Evolutionary conservation across 805 yeast species (phyloP), one percentile per base, ranked within the genome.

Genomic region (Saccharomycopsis vini): DNA sequence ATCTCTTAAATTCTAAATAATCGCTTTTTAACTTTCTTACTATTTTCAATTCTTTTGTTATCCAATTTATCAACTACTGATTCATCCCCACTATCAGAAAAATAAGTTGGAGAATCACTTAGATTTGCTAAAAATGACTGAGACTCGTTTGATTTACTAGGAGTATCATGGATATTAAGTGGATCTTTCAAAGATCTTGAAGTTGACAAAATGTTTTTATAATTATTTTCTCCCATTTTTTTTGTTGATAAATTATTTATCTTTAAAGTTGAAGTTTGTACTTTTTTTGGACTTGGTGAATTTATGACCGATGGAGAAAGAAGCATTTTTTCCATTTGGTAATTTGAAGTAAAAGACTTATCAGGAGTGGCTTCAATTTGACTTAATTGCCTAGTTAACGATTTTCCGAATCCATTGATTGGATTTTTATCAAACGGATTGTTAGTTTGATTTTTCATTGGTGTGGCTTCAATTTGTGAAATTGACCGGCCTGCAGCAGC

Each of bases 391-490:
- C 18, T 19, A 10, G 29, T 23, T 15, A 23, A 12, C 6, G 28
- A 22, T 22, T 36, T 26, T 9, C 30, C 16, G 20, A 9, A 22
- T 5, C 13, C 12, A 2, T 19, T 22, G 30, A 6, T 18, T 6
- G 18, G 7, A 9, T 7, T 7, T 5, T 33, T 18, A 33, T 16
- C n/a, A 5, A 21, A 9, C 5, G 39, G 39, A 16, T 21, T 21
- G 15, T 36, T 23, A 9, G 23, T 7, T 13, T 19, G 12, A 15
- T 35, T 36, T 30, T 47, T 47, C 4, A 36, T 35, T 26, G 51
- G 51, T 6, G 51, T 44, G 3, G 49, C 48, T 16, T 47, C 49
- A 35, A 47, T 47, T 32, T 47, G 51, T 5, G 50, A 47, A 21
- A 44, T 35, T 29, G 48, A 44, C 21, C 33, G 15, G n/a, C 16